These are phyloP conservation scores for Venturiaceae sp. DNA, from an alignment of 2,329 filamentous ascomycete species.

Conservation along the genomic window DNA sequence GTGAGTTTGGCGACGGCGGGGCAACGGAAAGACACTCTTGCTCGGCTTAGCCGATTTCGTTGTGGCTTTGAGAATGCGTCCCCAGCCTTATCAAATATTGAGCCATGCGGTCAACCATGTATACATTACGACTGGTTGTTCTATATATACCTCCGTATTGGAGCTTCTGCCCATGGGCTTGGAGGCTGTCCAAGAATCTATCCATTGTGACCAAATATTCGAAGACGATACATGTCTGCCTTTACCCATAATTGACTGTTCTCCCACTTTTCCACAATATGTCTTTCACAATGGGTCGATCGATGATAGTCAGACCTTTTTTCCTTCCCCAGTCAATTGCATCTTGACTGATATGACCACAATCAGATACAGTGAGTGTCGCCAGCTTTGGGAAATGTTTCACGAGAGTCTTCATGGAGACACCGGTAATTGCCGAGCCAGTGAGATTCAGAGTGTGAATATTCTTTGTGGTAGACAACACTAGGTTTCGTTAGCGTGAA, in stretches of 20 bases:
- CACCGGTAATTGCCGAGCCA: not conserved
- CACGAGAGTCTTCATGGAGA: not conserved
- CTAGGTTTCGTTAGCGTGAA: not conserved
- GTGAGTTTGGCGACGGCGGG: no score
- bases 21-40: no score
- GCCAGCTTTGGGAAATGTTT: not conserved
- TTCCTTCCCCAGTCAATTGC: conserved; percentile 4
- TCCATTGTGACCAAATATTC: no score
- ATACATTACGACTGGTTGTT: no score
- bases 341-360: conserved; percentile 2
- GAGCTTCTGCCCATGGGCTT: no score
- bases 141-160: no score
- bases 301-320: not conserved
- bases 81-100: no score
- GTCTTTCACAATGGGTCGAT: not conserved
- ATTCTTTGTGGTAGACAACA: not conserved
- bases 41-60: no score
- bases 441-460: not conserved
- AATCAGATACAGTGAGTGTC: not conserved
- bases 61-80: no score
- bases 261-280: not conserved
- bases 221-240: no score
- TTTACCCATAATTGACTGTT: not conserved
- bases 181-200: no score
- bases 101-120: no score